Evolutionary conservation across 192 early-diverging fungal species (phyloP), one percentile per base, ranked within the genome.

Genomic region (Coemansia sp.): DNA sequence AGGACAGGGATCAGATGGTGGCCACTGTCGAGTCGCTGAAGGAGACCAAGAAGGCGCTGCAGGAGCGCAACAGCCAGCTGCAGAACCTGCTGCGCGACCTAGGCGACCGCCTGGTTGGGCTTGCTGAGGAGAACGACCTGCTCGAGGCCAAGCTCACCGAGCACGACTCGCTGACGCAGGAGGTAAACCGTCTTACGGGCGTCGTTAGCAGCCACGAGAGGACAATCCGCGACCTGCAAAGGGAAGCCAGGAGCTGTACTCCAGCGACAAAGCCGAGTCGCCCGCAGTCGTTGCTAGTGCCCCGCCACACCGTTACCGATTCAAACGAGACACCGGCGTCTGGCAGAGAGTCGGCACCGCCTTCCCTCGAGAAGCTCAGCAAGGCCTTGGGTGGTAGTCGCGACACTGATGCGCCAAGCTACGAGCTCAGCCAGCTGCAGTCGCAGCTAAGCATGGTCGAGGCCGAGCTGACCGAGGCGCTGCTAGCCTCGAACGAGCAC

Each of bases 91-190:
- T 73, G 70, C 70, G 70, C 43, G 73, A 75, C 25, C 70, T 75
- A 22, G 70, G 70, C 61, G 73, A 75, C 62, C 67, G 74, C 22
- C 73, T 81, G 35, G 79, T 81, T 6, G 53, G 67, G 5, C 54
- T 75, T 3, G 73, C 79, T 6, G 70, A 81, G 63, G 73, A 75
- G 45, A 75, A 81, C 67, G 73, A 81, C 57, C 58, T 40, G 64
- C 67, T 81, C 2, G 73, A 81, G 48, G 61, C 61, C 11, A 58
- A 61, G 45, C 70, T 67, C 19, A 52, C 38, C 38, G 73, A 81
- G 55, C 69, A 69, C 59, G 71, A 74, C 54, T 52, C 36, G 10
- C 42, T 79, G 33, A 58, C 54, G 9, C 43, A 25, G 15, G 68
- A 74, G 54, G 49, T 71, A 0, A 9, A 57, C 17, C 58, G 49